Base-by-base conservation (phyloP, 768 basidiomycete genomes). In the Crucibulum laeve region DNA sequence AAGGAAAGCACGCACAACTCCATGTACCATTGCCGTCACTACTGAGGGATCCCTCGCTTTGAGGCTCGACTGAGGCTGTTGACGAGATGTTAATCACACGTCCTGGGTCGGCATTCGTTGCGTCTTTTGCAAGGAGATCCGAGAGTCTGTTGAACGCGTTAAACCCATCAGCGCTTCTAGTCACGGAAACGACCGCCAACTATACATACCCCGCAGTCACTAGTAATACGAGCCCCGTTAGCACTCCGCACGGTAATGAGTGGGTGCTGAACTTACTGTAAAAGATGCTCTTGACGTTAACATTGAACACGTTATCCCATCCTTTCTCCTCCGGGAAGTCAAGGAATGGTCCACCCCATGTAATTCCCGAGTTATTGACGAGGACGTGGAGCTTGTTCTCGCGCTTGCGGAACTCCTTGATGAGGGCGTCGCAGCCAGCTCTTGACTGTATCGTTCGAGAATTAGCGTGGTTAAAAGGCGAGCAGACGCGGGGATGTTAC, bases 71-170 rank as follows among this genome's bases (percentile, higher is more conserved):
- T 6, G 80, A 77, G 0, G 82, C 69, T 3, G 75, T 72, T 1
- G 89, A 91, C 1, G 90, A 90, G 52, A 91, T 83, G 58, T 91
- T 91, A 59, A 92, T 82, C 10, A 92, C 83, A 22, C 84, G 77
- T 1, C 73, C 84, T 4, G 89, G 89, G 53, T 90, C 82, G 7
- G 55, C 46, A 26, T 75, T 73, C 14, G 69, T 79, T 0, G 86
- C 67, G 47, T 77, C 80, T 55, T 87, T 87, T n/a, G 67, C 67
- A 1, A 91, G 71, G 25, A 82, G 69, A 28, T 79, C 76, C 7
- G 82, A 73, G 42, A 90, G 51, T 30, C 74, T 74, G 23, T 6
- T 21, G 11, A 24, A 17, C 8, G 11, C 22, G 22, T 14, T 17
- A 13, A 8, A 24, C 38, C 19, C 6, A 37, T 40, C 23, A 40